Base-by-base conservation (phyloP, 192 early-diverging fungal species). In the Backusella circina region DNA sequence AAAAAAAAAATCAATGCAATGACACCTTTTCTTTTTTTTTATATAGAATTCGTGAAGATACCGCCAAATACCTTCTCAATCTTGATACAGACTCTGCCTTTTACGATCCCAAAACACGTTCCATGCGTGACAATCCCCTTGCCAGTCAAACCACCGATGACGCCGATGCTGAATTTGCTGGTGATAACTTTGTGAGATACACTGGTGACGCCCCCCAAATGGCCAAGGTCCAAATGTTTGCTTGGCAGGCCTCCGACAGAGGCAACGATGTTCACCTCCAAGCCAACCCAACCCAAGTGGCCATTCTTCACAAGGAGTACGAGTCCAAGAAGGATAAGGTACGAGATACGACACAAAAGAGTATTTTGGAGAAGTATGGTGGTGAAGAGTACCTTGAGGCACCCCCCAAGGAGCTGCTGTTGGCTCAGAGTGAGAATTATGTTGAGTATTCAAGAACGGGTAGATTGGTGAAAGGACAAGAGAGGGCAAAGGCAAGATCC, bases 41-140 rank as follows among this genome's bases (percentile, higher is more conserved):
- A 21, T 28, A 67, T 47, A 89, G 90, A 84, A 99, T 99, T 84
- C 95, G 98, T 83, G 98, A 99, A 85, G 98, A 99, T 84, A 98
- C 96, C 21, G 97, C 98, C 30, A 99, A 99, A 84, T 99, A 99
- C 81, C 86, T 99, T 66, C 89, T 93, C 67, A 99, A 99, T 82
- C 82, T 99, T 74, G 96, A 99, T 78, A 89, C 91, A 18, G 90
- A 98, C 72, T 97, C 95, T 10, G 97, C 96, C 1, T 93, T 96
- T 88, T 99, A 99, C 75, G 98, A 99, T 84, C 98, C 98, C 38
- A 99, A 99, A 79, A 97, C 98, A 2, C 90, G 97, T 33, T 97
- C 97, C 1, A 99, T 99, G 98, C 92, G 98, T 77, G 97, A 98
- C 72, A 98, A 99, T 83, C 98, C 98, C 9, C 84, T 91, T 67